Percentiles rank a stretch among this genome's conserved stretches.
Conservation (phyloP, 768 basidiomycete genomes). For the Floccularia luteovirens region DNA sequence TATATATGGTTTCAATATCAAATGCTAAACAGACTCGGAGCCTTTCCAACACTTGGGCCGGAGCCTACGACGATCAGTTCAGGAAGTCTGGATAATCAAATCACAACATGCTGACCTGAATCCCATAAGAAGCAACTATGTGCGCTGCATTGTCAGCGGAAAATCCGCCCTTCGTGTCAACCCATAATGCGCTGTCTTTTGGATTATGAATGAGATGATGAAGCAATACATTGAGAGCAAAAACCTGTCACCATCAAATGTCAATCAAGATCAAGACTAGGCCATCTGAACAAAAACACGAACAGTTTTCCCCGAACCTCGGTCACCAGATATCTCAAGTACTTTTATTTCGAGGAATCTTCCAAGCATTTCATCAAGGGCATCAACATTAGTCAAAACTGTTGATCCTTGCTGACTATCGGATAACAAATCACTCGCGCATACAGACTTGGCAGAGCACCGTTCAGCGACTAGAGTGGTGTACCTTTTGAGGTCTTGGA, state of each 20-base stretch:
- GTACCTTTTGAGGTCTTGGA: conserved; percentile 38
- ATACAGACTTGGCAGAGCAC: conserved; percentile 35
- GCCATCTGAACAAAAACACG: conserved; percentile 10
- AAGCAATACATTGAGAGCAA: conserved; percentile 54
- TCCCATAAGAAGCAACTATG: conserved; percentile 22
- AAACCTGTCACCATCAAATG: conserved; percentile 29
- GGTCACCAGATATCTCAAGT: conserved; percentile 64
- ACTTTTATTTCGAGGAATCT: conserved; percentile 45
- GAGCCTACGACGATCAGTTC: conserved; percentile 3
- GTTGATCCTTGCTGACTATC: neutral
- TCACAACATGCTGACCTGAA: conserved; percentile 12
- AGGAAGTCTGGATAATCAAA: neutral
- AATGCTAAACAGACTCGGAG: conserved; percentile 53
- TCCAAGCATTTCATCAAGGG: conserved; percentile 92
- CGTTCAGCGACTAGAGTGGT: conserved; percentile 29
- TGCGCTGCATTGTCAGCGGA: conserved; percentile 37
- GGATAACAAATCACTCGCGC: conserved; percentile 20
- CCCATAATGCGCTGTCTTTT: conserved; percentile 48
- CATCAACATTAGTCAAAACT: conserved; percentile 35
- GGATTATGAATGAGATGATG: conserved; percentile 34
- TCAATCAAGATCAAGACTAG: neutral
- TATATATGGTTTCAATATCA: conserved; percentile 46
- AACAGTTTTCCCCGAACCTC: conserved; percentile 64
- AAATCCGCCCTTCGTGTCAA: conserved; percentile 69
- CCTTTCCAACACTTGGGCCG: conserved; percentile 35